phyloP scores from a whole-genome alignment of 2,329 filamentous ascomycete genomes.

The Aspergillus unguis region DNA sequence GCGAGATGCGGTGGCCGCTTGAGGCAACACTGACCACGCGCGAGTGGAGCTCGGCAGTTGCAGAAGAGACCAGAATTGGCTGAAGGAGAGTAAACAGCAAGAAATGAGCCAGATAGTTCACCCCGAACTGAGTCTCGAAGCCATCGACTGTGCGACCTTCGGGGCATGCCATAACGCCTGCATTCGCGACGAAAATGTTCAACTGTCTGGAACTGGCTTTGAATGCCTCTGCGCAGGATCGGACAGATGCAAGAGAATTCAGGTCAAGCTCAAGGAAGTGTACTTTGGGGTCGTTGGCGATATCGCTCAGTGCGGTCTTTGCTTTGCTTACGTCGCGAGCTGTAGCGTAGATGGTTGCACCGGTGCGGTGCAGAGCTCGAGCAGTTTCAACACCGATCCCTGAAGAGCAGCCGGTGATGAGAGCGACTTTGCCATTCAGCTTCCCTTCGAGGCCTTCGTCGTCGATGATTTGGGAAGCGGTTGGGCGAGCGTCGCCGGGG shows the following conservation, averaged over 20 bases:
- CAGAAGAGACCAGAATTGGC: background rate
- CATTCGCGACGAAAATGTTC: conserved; percentile 4
- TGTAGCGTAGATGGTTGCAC: conserved; percentile 35
- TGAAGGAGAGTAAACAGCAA: background rate
- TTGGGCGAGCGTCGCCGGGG: conserved; percentile 27
- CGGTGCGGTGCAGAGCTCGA: conserved; percentile 38
- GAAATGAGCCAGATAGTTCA: background rate
- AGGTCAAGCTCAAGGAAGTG: background rate
- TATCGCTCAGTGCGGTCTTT: conserved; percentile 5
- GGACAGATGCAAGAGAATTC: background rate
- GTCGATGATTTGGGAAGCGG: conserved; percentile 34
- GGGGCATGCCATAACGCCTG: background rate
- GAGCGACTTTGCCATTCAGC: conserved; percentile 12
- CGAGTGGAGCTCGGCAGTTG: conserved; percentile 40
- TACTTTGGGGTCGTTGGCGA: too few species aligned
- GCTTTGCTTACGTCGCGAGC: conserved; percentile 37
- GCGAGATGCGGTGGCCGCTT: conserved; percentile 38
- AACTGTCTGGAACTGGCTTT: background rate
- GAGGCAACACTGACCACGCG: conserved; percentile 50
- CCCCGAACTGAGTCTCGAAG: background rate
- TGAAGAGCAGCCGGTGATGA: conserved; percentile 24
- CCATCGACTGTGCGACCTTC: background rate
- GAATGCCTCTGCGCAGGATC: background rate
- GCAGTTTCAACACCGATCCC: conserved; percentile 47
- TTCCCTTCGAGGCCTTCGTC: conserved; percentile 23